Conservation (phyloP, 2,329 filamentous ascomycete genomes). For the Huntiella moniliformis region DNA sequence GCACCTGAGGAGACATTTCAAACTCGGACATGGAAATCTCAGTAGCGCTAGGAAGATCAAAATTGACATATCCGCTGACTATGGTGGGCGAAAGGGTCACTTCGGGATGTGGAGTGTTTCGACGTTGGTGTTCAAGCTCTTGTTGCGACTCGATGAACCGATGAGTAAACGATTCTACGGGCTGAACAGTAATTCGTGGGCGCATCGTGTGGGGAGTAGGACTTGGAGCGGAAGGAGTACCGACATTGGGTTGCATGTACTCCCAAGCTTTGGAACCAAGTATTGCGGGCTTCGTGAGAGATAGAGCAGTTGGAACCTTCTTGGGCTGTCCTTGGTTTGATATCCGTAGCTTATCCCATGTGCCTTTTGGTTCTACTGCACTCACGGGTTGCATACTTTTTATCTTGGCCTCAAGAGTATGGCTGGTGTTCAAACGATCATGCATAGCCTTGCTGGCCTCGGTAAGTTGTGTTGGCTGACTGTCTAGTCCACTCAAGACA, state of each 20-base stretch:
- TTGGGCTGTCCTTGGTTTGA: background rate
- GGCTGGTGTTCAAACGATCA: no score
- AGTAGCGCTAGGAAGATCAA: background rate
- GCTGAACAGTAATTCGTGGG: conserved; percentile 9
- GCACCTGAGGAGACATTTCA: background rate
- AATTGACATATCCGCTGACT: background rate
- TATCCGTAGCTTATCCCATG: no score
- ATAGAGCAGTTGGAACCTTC: background rate
- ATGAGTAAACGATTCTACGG: conserved; percentile 10
- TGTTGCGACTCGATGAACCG: conserved; percentile 6
- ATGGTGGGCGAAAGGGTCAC: background rate
- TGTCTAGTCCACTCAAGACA: no score
- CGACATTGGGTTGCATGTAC: conserved; percentile 1
- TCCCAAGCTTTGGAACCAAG: no score
- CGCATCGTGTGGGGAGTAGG: conserved; percentile 7
- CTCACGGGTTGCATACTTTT: no score
- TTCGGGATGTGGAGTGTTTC: background rate
- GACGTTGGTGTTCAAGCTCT: background rate
- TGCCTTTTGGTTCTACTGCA: no score
- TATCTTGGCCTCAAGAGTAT: no score
- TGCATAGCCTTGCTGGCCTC: no score
- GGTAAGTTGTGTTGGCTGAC: no score
- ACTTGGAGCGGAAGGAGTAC: conserved; percentile 8
- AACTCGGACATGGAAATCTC: background rate
- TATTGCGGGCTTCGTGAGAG: background rate